A percentile compares a stretch with the other conserved stretches of the same genome.
phyloP scores from a whole-genome alignment of 257 asterid species.

The Verbascum thapsus region DNA sequence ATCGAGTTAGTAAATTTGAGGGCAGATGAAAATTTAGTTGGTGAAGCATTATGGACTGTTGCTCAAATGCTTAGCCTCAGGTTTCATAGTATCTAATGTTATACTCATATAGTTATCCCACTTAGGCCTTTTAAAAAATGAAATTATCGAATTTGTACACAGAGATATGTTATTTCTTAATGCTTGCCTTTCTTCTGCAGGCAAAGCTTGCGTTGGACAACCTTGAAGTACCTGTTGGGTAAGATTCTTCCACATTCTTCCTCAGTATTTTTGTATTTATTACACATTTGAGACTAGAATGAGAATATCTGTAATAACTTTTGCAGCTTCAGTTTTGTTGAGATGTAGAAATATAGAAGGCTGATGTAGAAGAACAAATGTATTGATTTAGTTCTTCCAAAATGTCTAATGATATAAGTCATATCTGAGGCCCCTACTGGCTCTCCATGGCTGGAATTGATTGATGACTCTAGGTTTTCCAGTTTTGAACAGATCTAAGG shows the following conservation, averaged over 20 bases:
- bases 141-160: not conserved
- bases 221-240: conserved; percentile 96
- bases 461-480: conserved; percentile 22
- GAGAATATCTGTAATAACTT: conserved; percentile 9
- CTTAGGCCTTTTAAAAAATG: not conserved
- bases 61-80: conserved; percentile 11
- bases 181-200: conserved; percentile 40
- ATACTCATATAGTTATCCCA: conserved; percentile 2
- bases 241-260: conserved; percentile 29
- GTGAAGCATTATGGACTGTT: conserved; percentile 10
- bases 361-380: not conserved
- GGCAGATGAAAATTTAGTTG: not conserved
- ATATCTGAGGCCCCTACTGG: conserved; percentile 8
- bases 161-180: not conserved
- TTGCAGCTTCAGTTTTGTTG: conserved; percentile 2
- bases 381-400: conserved; percentile 23
- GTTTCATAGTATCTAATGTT: not conserved
- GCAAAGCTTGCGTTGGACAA: conserved; percentile 70
- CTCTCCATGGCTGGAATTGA: conserved; percentile 13
- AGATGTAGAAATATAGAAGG: conserved; percentile 13
- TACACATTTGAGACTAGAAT: conserved; percentile 9
- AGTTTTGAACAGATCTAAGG: conserved; percentile 15
- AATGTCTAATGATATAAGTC: conserved; percentile 3
- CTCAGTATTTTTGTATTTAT: conserved; percentile 8
- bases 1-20: conserved; percentile 9